Evolutionary conservation across 306 rosid genomes (phyloP).

Genomic region (Quercus aquifolioides): DNA sequence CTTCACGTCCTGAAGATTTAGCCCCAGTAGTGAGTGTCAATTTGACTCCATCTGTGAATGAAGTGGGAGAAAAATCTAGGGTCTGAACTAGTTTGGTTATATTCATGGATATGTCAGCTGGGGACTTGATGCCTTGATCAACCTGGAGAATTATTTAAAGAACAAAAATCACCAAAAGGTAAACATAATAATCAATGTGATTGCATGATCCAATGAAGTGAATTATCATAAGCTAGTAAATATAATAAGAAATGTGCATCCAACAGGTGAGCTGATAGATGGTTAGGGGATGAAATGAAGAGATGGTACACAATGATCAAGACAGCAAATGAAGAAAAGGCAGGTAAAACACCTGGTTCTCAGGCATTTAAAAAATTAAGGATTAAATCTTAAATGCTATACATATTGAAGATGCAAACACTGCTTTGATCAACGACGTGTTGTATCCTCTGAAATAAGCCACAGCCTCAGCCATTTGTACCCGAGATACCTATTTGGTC

Average conservation of each 20-base stretch:
- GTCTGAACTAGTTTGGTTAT: slow-evolving; percentile 63
- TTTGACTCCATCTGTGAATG: slow-evolving; percentile 65
- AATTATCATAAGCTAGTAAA: neutral
- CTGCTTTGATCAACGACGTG: slow-evolving; percentile 58
- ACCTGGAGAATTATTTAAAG: slow-evolving; percentile 43
- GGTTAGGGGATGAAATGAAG: slow-evolving; percentile 1
- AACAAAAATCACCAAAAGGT: neutral
- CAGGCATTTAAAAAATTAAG: neutral
- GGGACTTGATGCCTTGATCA: slow-evolving; percentile 82
- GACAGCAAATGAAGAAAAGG: slow-evolving; percentile 9
- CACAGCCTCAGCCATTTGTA: slow-evolving; percentile 83
- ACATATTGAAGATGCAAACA: slow-evolving; percentile 68
- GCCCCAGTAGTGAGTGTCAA: slow-evolving; percentile 55
- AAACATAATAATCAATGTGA: neutral
- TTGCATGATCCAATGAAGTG: neutral
- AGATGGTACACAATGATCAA: neutral
- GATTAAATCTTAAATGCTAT: slow-evolving; percentile 9
- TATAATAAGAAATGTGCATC: neutral
- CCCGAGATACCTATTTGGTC: slow-evolving; percentile 76
- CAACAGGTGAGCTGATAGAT: slow-evolving; percentile 4
- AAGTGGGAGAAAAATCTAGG: slow-evolving; percentile 52
- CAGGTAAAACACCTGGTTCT: neutral
- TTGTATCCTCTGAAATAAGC: slow-evolving; percentile 66
- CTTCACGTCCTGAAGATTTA: slow-evolving; percentile 30
- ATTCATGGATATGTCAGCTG: slow-evolving; percentile 89